Evolutionary conservation across 129 eudicot genomes (phyloP).

Genomic region (Chrysanthemum seticuspe): DNA sequence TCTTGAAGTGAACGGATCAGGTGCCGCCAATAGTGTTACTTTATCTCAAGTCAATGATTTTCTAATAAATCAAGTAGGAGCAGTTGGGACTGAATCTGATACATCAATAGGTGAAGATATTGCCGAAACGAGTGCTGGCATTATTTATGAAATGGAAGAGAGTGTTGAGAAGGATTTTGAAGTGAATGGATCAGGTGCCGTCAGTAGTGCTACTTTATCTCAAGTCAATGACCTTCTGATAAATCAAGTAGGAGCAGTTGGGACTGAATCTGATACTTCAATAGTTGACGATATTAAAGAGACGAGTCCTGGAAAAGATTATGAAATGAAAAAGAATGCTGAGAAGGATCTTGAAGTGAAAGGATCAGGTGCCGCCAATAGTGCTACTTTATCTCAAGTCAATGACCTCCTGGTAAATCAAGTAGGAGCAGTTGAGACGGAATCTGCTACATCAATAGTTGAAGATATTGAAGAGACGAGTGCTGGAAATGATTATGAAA

Average conservation of each 20-base stretch:
- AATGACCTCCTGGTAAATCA: background rate
- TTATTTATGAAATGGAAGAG: too few species aligned
- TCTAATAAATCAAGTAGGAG: background rate
- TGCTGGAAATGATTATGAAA: too few species aligned
- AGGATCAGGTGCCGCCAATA: background rate
- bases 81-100: background rate
- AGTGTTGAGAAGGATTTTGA: background rate
- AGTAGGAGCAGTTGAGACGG: background rate
- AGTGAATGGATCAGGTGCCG: background rate
- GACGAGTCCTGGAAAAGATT: background rate
- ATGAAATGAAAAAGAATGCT: background rate
- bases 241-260: background rate
- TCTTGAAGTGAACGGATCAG: background rate
- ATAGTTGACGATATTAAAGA: background rate
- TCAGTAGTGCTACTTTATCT: background rate
- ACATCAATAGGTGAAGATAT: background rate
- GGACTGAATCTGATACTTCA: background rate
- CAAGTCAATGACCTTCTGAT: background rate
- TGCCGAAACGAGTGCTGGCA: background rate
- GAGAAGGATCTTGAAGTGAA: background rate
- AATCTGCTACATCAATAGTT: background rate
- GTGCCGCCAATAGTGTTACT: background rate
- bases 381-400: background rate
- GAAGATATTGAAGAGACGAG: conserved; percentile 7
- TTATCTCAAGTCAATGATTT: background rate